Conservation (phyloP, 2,329 filamentous ascomycete species). For the Aaosphaeria pasadenensis region DNA sequence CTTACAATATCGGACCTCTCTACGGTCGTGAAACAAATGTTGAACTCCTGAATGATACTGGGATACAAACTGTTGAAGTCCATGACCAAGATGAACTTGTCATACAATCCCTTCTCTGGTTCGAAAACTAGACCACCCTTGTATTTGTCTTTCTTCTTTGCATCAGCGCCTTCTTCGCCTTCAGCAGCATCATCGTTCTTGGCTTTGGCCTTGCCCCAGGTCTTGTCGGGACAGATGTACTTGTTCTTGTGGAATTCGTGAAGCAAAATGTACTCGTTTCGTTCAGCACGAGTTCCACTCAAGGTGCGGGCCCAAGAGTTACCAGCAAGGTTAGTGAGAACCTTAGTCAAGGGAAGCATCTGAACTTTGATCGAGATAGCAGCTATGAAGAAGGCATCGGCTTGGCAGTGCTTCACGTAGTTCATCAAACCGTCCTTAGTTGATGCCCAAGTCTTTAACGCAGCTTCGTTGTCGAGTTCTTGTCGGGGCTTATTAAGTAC, state of each 20-base stretch:
- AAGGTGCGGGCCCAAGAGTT: constrained; percentile 98
- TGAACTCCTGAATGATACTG: constrained; percentile 98
- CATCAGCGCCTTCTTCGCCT: constrained; percentile 63
- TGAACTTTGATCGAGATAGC: constrained; percentile 86
- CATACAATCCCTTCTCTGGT: constrained; percentile 94
- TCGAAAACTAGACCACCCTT: constrained; percentile 98
- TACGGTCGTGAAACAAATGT: constrained; percentile 98
- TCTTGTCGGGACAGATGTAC: constrained; percentile 97
- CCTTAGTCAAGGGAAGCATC: constrained; percentile 89
- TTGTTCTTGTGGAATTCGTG: constrained; percentile 97
- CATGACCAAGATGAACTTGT: constrained; percentile 98
- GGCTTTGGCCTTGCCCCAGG: constrained; percentile 71
- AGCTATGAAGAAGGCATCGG: constrained; percentile 93
- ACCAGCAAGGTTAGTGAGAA: constrained; percentile 91
- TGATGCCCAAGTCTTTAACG: constrained; percentile 80
- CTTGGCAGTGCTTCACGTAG: constrained; percentile 89
- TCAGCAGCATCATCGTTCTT: constrained; percentile 75
- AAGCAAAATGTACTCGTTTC: constrained; percentile 98
- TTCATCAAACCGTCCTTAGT: constrained; percentile 86
- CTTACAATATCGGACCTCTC: constrained; percentile 71
- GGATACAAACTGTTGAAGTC: constrained; percentile 99
- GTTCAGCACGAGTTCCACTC: constrained; percentile 91
- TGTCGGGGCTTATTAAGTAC: constrained; percentile 76
- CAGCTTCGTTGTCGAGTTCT: constrained; percentile 85
- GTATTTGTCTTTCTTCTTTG: constrained; percentile 98